Percentiles rank a stretch among this genome's conserved stretches.
Conservation (phyloP, 257 asterid species). For the Coffea eugenioides region DNA sequence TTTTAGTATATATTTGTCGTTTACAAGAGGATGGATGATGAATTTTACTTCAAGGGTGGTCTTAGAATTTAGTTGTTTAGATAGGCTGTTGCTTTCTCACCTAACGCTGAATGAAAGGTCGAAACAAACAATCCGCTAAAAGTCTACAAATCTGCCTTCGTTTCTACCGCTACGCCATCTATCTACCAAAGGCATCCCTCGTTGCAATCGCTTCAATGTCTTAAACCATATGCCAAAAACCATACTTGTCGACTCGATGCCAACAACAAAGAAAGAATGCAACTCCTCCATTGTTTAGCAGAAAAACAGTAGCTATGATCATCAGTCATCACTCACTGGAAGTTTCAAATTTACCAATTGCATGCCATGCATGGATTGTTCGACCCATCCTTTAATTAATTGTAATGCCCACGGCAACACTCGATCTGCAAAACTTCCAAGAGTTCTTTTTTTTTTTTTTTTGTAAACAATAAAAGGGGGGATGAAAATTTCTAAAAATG, state of each 20-base stretch:
- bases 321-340: not conserved
- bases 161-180: not conserved
- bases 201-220: not conserved
- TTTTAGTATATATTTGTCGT: not conserved
- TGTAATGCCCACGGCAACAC: too few species aligned
- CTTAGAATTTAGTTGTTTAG: slow-evolving; percentile 11
- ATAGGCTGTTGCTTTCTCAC: slow-evolving; percentile 41
- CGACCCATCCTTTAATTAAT: not conserved
- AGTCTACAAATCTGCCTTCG: not conserved
- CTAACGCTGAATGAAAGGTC: slow-evolving; percentile 24
- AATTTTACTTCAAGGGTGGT: slow-evolving; percentile 23
- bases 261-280: not conserved
- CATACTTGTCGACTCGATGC: not conserved
- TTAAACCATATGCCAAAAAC: not conserved
- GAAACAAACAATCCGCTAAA: not conserved
- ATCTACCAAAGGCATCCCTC: not conserved
- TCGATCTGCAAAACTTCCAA: too few species aligned
- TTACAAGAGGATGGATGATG: not conserved
- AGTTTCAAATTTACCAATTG: not conserved
- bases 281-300: not conserved
- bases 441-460: too few species aligned
- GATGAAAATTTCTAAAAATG: not conserved
- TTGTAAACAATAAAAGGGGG: too few species aligned
- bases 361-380: not conserved
- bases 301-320: not conserved